Conservation (phyloP, 768 basidiomycete species). For the Trametes cubensis region DNA sequence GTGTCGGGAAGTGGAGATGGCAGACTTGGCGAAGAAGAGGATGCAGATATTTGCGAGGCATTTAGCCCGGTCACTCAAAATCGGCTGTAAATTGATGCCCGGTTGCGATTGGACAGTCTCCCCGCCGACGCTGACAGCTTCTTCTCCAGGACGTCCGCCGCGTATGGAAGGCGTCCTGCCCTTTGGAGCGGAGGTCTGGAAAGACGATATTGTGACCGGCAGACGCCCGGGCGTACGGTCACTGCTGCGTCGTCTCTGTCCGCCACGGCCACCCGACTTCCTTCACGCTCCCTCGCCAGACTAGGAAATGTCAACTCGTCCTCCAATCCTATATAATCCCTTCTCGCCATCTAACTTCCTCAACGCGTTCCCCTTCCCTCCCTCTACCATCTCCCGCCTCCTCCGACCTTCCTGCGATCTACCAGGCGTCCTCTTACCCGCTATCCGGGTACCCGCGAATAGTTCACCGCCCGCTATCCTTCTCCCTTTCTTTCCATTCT, state of each 20-base stretch:
- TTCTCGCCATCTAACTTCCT: background rate
- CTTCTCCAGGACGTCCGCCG: background rate
- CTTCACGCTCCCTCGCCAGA: slow-evolving; percentile 10
- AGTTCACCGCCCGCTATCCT: background rate
- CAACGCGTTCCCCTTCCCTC: slow-evolving; percentile 21
- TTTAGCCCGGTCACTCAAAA: slow-evolving; percentile 12
- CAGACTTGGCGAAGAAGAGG: background rate
- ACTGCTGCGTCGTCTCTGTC: background rate
- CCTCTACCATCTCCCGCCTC: slow-evolving; percentile 1
- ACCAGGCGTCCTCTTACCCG: slow-evolving; percentile 1
- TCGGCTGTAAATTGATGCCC: slow-evolving; percentile 9
- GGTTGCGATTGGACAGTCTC: slow-evolving; percentile 1
- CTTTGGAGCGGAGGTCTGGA: background rate
- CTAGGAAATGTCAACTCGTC: background rate
- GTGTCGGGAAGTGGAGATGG: background rate
- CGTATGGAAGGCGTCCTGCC: slow-evolving; percentile 4
- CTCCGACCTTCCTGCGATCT: slow-evolving; percentile 17
- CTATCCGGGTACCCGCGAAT: background rate
- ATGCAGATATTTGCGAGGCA: background rate
- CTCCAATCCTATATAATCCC: slow-evolving; percentile 15
- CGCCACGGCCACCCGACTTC: background rate
- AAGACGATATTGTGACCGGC: background rate
- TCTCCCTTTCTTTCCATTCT: background rate
- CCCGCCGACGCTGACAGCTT: background rate
- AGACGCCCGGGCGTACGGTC: too few relatives aligned